Conservation (phyloP, 169 alveolate genomes). For the Perkinsus olseni region DNA sequence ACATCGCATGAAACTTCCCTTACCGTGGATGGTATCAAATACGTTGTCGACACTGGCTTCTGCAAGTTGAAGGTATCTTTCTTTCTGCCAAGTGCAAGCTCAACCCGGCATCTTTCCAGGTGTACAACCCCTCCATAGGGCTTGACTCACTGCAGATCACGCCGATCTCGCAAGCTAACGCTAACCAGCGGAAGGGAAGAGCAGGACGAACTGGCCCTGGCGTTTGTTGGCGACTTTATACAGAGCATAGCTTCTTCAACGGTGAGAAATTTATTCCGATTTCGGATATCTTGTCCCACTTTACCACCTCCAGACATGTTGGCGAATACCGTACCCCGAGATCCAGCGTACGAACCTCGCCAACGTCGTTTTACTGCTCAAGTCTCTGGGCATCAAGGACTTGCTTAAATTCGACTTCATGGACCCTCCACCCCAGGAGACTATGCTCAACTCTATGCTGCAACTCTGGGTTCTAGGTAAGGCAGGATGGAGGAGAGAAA, state of each 20-base stretch:
- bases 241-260: slow-evolving; percentile 85
- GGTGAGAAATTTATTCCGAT: too few relatives aligned
- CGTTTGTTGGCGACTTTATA: slow-evolving; percentile 94
- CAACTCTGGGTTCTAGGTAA: slow-evolving; percentile 93
- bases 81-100: background rate
- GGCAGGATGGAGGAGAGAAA: slow-evolving; percentile 53
- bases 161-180: slow-evolving; percentile 99
- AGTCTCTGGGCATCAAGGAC: slow-evolving; percentile 90
- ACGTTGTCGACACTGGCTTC: slow-evolving; percentile 97
- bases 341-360: slow-evolving; percentile 97
- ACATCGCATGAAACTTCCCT: slow-evolving; percentile 99
- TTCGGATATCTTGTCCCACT: too few relatives aligned
- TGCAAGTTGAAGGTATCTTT: slow-evolving; percentile 91
- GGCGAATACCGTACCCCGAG: slow-evolving; percentile 96
- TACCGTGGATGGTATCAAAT: slow-evolving; percentile 96
- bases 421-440: slow-evolving; percentile 99
- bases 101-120: background rate
- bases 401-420: slow-evolving; percentile 94
- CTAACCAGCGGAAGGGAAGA: slow-evolving; percentile 98
- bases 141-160: slow-evolving; percentile 99
- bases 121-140: slow-evolving; percentile 32
- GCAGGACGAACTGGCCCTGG: slow-evolving; percentile 99
- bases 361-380: slow-evolving; percentile 95
- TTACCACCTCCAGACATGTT: slow-evolving; percentile 75
- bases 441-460: slow-evolving; percentile 91